These are phyloP conservation scores for Sugiyamaella grinbergsii DNA, from an alignment of 1,139 yeast genomes.

Conservation along the genomic window DNA sequence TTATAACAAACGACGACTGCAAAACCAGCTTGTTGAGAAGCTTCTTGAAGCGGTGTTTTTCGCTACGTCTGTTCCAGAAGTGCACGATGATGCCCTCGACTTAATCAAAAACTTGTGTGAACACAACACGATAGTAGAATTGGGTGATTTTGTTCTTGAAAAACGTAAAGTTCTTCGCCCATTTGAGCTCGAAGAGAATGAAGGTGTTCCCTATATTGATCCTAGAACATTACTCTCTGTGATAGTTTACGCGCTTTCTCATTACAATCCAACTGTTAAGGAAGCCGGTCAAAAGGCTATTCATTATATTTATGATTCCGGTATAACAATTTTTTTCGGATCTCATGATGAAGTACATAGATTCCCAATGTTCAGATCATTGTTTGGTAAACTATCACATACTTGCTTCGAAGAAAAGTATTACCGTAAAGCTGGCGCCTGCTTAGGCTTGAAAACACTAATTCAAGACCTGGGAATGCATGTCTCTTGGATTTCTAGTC, in stretches of 20 bases:
- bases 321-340: constrained; percentile 70
- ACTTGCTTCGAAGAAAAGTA: constrained; percentile 88
- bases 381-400: constrained; percentile 83
- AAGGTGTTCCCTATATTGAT: constrained; percentile 69
- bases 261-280: constrained; percentile 69
- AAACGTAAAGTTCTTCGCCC: constrained; percentile 69
- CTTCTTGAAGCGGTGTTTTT: constrained; percentile 71
- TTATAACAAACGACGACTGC: constrained; percentile 59
- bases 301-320: constrained; percentile 60
- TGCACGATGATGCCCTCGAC: constrained; percentile 65
- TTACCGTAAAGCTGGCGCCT: constrained; percentile 85
- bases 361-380: constrained; percentile 72
- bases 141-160: constrained; percentile 72
- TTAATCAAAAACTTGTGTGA: constrained; percentile 69
- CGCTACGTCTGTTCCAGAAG: constrained; percentile 73
- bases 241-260: constrained; percentile 76
- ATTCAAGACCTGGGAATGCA: constrained; percentile 70
- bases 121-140: constrained; percentile 76
- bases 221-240: constrained; percentile 75
- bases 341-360: constrained; percentile 62
- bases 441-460: constrained; percentile 75
- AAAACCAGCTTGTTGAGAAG: constrained; percentile 53
- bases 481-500: constrained; percentile 66
- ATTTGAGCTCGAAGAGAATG: constrained; percentile 76
- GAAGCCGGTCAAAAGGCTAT: constrained; percentile 71